Evolutionary conservation across 1,284 basidiomycete genomes (phyloP), one percentile per base, ranked within the genome.

Genomic region (Microbotryum lychnidis-dioicae): DNA sequence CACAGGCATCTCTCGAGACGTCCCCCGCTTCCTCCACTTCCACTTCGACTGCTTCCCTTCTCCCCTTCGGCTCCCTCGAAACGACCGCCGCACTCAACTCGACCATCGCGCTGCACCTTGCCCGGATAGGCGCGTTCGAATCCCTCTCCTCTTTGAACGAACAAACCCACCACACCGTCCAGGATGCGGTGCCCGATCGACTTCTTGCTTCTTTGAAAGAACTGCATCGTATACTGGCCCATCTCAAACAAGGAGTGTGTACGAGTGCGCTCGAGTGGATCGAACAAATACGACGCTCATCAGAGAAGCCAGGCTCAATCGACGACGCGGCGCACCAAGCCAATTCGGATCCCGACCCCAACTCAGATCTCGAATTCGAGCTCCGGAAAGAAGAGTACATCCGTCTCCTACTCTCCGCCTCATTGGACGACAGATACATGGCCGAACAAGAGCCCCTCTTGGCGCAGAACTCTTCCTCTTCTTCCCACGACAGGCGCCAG

Each of bases 51-150:
- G 77, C 83, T 1, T 80, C 83, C 16, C 12, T 42, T 16, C 37
- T 42, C n/a, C 75, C 89, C 29, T 91, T 91, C 72, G 75, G 80
- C 2, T 84, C 85, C 7, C 69, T 79, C 7, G 75, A 78, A n/a
- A 83, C 85, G 12, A 76, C 79, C 57, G 75, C 76, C 18, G 83
- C 87, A 10, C 78, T 91, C n/a, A 84, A 89, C 72, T 77, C 80
- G 37, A 86, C 86, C 1, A 81, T 91, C 67, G 85, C 86, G 3
- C 70, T 85, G 44, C 89, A 91, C 72, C 82, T 91, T 64, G 79
- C 90, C 27, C 80, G 89, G 53, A 87, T 86, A 1, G 89, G 89
- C 10, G 84, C 87, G 64, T 88, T 89, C 68, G 80, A 83, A 54
- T 82, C 83, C 0, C 87, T 87, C 8, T 91, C 71, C 78, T 87